Evolutionary conservation across 2,329 filamentous ascomycete species (phyloP).

Genomic region (Alternaria triticimaculans): DNA sequence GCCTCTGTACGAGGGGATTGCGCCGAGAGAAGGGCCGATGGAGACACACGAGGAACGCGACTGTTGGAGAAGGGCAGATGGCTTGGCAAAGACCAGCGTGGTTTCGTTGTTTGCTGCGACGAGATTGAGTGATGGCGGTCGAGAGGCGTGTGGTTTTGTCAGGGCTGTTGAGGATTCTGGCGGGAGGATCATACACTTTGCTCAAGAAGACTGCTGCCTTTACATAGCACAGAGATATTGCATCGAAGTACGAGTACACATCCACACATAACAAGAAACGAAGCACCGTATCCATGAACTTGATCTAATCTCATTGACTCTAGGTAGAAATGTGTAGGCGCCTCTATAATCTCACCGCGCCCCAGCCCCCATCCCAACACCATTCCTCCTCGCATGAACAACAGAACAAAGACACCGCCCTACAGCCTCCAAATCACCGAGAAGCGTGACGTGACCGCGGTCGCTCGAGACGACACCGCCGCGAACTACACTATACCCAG

Average conservation of each 20-base stretch:
- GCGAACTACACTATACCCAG: slow-evolving; percentile 75
- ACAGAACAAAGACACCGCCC: slow-evolving; percentile 76
- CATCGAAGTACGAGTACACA: neutral
- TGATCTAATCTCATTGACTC: neutral
- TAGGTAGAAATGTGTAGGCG: slow-evolving; percentile 41
- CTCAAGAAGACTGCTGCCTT: neutral
- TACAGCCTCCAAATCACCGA: slow-evolving; percentile 84
- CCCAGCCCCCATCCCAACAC: slow-evolving; percentile 68
- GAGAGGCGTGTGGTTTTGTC: neutral
- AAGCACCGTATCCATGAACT: accelerated
- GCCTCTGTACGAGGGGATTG: neutral
- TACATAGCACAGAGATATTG: neutral
- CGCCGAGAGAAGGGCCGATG: neutral
- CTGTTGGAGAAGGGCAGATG: neutral
- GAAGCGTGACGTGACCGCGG: slow-evolving; percentile 82
- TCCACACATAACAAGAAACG: neutral
- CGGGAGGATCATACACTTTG: neutral
- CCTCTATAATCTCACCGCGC: slow-evolving; percentile 50
- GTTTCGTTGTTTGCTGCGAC: neutral
- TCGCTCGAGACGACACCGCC: slow-evolving; percentile 81
- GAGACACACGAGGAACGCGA: neutral
- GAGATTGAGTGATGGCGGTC: too few species aligned
- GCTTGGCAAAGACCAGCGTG: neutral
- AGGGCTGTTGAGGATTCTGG: neutral
- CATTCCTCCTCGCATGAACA: slow-evolving; percentile 70